phyloP scores from a whole-genome alignment of 1,284 basidiomycete genomes.

The Leccinum angustisporum region DNA sequence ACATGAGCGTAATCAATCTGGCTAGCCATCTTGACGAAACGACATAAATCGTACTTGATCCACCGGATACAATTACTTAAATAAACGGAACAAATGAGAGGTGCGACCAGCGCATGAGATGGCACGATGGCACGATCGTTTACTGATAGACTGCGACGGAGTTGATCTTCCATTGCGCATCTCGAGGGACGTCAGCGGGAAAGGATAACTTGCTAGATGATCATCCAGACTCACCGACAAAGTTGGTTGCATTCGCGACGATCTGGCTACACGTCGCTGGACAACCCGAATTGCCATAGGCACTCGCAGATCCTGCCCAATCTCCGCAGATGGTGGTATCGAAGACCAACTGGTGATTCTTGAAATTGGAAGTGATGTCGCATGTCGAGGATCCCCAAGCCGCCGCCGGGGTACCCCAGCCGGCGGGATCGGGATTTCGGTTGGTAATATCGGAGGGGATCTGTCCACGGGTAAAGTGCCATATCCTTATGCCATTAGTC shows the following conservation, averaged over 20 bases:
- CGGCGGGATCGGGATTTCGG: slow-evolving; percentile 53
- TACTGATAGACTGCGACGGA: slow-evolving; percentile 11
- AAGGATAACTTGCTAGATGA: neutral
- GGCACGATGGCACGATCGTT: neutral
- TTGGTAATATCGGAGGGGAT: slow-evolving; percentile 70
- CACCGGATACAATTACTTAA: neutral
- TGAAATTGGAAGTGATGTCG: slow-evolving; percentile 63
- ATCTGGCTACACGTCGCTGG: slow-evolving; percentile 66
- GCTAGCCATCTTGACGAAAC: neutral
- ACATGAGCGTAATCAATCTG: neutral
- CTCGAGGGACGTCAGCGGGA: slow-evolving; percentile 30
- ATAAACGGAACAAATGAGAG: neutral
- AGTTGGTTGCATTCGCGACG: slow-evolving; percentile 64
- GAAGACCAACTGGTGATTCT: slow-evolving; percentile 64
- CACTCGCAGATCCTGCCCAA: slow-evolving; percentile 48
- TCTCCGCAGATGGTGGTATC: slow-evolving; percentile 63
- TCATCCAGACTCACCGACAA: slow-evolving; percentile 43
- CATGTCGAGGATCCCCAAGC: slow-evolving; percentile 62
- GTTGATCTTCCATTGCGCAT: slow-evolving; percentile 49
- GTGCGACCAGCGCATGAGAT: neutral
- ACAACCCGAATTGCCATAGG: slow-evolving; percentile 57
- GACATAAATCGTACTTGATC: neutral
- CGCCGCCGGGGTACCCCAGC: slow-evolving; percentile 69
- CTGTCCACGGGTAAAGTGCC: slow-evolving; percentile 65
- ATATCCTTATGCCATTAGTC: slow-evolving; percentile 64